Evolutionary conservation across 805 yeast species (phyloP).

Genomic region (Candida multigemmis): DNA sequence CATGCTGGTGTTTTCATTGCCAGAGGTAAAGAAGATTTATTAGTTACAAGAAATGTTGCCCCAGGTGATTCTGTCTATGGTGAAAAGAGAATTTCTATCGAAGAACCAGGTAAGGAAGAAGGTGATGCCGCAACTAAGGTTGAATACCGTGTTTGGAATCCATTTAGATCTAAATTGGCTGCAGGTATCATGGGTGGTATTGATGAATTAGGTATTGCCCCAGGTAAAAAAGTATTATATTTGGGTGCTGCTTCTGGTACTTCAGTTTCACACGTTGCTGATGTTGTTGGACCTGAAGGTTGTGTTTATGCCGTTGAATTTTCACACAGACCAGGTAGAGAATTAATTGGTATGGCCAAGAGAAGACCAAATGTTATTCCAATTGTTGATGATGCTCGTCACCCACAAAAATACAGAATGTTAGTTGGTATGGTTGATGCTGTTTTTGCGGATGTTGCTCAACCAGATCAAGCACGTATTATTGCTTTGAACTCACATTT

Average conservation of each 20-base stretch:
- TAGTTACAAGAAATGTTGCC: conserved; percentile 92
- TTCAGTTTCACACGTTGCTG: conserved; percentile 96
- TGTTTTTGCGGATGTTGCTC: conserved; percentile 99
- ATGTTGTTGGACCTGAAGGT: conserved; percentile 98
- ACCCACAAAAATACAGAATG: conserved; percentile 99
- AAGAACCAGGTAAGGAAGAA: conserved; percentile 85
- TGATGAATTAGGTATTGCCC: conserved; percentile 93
- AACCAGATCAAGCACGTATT: conserved; percentile 99
- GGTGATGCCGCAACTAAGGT: conserved; percentile 86
- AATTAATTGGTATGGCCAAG: conserved; percentile 98
- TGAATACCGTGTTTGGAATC: conserved; percentile 99
- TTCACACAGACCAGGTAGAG: conserved; percentile 99
- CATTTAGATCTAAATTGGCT: conserved; percentile 98
- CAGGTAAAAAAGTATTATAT: conserved; percentile 95
- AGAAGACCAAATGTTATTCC: conserved; percentile 99
- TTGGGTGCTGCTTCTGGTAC: conserved; percentile 99
- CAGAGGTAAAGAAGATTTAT: conserved; percentile 98
- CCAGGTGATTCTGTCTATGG: conserved; percentile 99
- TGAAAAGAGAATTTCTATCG: conserved; percentile 91
- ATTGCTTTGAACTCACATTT: conserved; percentile 96
- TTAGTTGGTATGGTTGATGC: conserved; percentile 97
- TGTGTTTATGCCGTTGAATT: conserved; percentile 98
- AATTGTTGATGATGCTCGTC: conserved; percentile 99
- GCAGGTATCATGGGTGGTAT: conserved; percentile 99
- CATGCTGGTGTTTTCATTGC: conserved; percentile 99